Evolutionary conservation across 192 early-diverging fungal species (phyloP).

Genomic region (Polychytrium aggregatum): DNA sequence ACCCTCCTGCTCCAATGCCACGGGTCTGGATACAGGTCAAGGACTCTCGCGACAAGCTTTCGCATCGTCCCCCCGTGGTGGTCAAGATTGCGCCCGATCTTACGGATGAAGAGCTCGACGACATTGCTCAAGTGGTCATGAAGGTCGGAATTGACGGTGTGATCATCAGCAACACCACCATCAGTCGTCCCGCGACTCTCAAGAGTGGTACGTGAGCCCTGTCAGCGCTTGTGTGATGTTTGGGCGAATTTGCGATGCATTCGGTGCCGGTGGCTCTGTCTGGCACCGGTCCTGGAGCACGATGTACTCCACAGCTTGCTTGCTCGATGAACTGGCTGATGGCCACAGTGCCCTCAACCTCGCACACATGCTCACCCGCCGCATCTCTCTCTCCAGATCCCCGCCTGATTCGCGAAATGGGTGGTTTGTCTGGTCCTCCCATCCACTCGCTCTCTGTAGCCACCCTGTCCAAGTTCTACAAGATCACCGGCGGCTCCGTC

Average conservation of each 20-base stretch:
- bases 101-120: conserved; percentile 53
- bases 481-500: conserved; percentile 58
- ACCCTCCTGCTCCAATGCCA: conserved; percentile 20
- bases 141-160: conserved; percentile 70
- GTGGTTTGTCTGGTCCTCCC: conserved; percentile 75
- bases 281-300: no score
- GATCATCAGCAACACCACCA: conserved; percentile 84
- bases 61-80: conserved; percentile 57
- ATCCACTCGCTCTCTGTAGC: conserved; percentile 60
- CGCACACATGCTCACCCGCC: no score
- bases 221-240: not conserved
- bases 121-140: conserved; percentile 67
- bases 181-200: conserved; percentile 51
- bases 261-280: not conserved
- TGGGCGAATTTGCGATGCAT: not conserved
- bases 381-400: conserved; percentile 8
- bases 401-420: conserved; percentile 39
- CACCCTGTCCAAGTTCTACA: conserved; percentile 50
- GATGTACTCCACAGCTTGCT: no score
- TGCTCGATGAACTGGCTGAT: no score
- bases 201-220: conserved; percentile 37
- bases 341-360: no score
- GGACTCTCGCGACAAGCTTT: conserved; percentile 20
- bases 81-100: conserved; percentile 91
- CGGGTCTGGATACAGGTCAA: conserved; percentile 11